phyloP scores from a whole-genome alignment of 768 basidiomycete genomes.

The Mycena alexandri region DNA sequence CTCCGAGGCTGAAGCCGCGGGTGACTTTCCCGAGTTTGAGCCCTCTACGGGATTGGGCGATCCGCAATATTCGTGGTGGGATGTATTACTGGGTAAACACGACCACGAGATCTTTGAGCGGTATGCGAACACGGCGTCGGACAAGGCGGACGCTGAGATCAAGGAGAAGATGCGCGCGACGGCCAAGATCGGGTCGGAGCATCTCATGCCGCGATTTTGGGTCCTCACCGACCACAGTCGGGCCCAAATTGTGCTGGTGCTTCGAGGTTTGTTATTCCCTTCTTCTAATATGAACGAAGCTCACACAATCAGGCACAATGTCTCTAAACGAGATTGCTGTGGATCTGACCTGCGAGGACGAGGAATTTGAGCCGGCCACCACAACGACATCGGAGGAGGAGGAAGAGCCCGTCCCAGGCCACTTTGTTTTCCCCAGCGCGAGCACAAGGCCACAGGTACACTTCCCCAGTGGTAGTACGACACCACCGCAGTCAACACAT shows the following conservation, averaged over 20 bases:
- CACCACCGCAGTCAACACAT: conserved; percentile 53
- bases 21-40: conserved; percentile 49
- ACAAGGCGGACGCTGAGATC: conserved; percentile 49
- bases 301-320: conserved; percentile 72
- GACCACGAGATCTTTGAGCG: conserved; percentile 87
- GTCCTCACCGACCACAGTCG: conserved; percentile 85
- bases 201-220: conserved; percentile 88
- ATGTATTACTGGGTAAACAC: conserved; percentile 82
- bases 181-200: conserved; percentile 74
- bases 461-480: conserved; percentile 26
- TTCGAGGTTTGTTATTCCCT: conserved; percentile 61
- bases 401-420: conserved; percentile 50
- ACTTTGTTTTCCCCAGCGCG: conserved; percentile 52
- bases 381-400: conserved; percentile 50
- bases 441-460: conserved; percentile 15
- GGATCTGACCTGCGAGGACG: conserved; percentile 85
- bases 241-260: conserved; percentile 79
- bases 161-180: conserved; percentile 64
- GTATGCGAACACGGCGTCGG: conserved; percentile 55
- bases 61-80: conserved; percentile 83
- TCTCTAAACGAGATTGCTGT: conserved; percentile 89
- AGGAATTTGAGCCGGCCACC: conserved; percentile 70
- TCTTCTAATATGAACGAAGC: not conserved
- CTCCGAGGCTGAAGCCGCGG: conserved; percentile 74
- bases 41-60: conserved; percentile 39